Evolutionary conservation across 495 filamentous ascomycete species (phyloP), one percentile per base, ranked within the genome.

Genomic region (Clohesyomyces aquaticus): DNA sequence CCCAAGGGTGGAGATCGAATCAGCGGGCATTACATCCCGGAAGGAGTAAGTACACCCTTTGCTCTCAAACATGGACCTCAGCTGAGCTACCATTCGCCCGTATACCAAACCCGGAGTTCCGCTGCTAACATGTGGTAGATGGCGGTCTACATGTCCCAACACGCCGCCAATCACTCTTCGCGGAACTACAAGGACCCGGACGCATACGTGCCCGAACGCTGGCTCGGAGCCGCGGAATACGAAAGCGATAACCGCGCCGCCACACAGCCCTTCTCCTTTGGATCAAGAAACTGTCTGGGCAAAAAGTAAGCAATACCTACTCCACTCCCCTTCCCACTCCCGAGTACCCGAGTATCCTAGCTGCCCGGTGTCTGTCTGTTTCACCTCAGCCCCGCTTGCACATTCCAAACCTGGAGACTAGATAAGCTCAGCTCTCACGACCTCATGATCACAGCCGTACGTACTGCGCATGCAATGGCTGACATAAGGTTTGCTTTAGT

Each of bases 181-280:
- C 49, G 68, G 16, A 79, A 81, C 67, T 83, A 77, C 70, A 70
- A 47, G 1, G 62, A 73, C 23, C 70, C 80, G 10, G 64, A 77
- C n/a, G 46, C 57, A 6, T 81, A 77, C 68, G 54, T 76, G 21
- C 80, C 78, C 4, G 77, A 83, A 64, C 77, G 82, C 26, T 83
- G 78, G 78, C 74, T 81, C 12, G 27, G 41, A 41, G 29, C 68
- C 53, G 9, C 52, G 21, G 25, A 48, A 12, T 74, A 69, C 50
- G 60, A 64, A 28, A 50, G 59, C 32, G 62, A 72, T 32, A 77
- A 62, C 28, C 63, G 57, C 61, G 46, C 25, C 11, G 46, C 49
- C 1, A 32, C 55, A 14, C 32, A 70, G 14, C 70, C 72, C 11
- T 74, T 74, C 45, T 71, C 67, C 11, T 70, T 70, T 25, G 71